phyloP scores from a whole-genome alignment of 2,329 filamentous ascomycete species.

The Fusarium udum region DNA sequence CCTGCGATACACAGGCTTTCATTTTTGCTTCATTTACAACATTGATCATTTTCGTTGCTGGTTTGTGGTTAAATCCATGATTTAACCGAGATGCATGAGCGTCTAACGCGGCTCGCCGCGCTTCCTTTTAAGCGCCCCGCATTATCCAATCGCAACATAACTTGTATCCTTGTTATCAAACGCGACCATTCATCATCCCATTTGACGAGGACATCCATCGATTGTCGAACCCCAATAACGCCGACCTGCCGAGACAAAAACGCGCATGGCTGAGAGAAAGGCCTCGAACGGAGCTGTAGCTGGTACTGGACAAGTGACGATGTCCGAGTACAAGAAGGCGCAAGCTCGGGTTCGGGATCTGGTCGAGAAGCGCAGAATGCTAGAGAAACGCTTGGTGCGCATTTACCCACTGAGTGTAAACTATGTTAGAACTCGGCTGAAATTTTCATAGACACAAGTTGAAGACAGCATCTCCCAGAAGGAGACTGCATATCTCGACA shows the following conservation, averaged over 20 bases:
- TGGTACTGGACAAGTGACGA: conserved; percentile 47
- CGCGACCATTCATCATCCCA: conserved; percentile 1
- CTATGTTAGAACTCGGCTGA: conserved; percentile 47
- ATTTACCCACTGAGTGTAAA: no score
- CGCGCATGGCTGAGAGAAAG: conserved; percentile 50
- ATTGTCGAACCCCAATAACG: not conserved
- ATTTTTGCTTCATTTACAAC: not conserved
- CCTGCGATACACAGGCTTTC: not conserved
- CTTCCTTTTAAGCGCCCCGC: conserved; percentile 16
- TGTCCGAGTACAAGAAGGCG: conserved; percentile 61
- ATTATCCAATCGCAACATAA: conserved; percentile 4
- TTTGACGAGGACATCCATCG: not conserved
- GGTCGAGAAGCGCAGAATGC: conserved; percentile 54
- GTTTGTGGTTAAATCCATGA: not conserved
- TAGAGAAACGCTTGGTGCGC: conserved; percentile 52
- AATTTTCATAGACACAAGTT: conserved; percentile 46
- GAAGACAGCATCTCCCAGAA: conserved; percentile 87
- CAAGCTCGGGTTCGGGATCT: conserved; percentile 59
- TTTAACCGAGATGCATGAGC: not conserved
- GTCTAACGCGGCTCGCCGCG: conserved; percentile 7
- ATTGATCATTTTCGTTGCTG: not conserved
- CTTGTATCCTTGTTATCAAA: conserved; percentile 6
- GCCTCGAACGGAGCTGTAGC: conserved; percentile 34
- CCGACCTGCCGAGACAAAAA: not conserved
- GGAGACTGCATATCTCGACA: conserved; percentile 90